Percentiles rank a stretch among this genome's conserved stretches.
Conservation (phyloP, 139 green algal genomes). For the Marvania coccoides region DNA sequence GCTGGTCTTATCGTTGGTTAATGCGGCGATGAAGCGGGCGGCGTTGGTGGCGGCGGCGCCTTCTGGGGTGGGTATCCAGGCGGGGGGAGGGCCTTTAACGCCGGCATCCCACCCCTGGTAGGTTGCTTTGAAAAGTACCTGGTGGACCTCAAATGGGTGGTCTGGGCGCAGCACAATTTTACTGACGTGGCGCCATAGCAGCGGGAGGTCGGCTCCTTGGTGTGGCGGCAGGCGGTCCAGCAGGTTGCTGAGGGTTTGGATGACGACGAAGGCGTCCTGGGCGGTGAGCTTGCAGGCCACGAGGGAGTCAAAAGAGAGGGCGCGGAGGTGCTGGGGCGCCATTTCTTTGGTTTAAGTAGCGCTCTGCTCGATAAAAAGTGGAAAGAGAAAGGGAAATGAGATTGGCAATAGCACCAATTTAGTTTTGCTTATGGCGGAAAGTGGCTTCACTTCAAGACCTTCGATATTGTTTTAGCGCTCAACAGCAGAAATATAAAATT, state of each 20-base stretch:
- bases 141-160: constrained; percentile 49
- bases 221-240: neutral
- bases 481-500: too few species aligned
- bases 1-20: neutral
- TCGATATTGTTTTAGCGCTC: too few species aligned
- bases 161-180: constrained; percentile 36
- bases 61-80: constrained; percentile 43
- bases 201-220: neutral
- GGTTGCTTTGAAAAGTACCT: constrained; percentile 24
- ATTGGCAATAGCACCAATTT: too few species aligned
- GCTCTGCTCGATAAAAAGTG: neutral
- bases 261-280: neutral
- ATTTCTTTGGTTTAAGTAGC: neutral
- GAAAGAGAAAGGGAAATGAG: too few species aligned
- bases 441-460: too few species aligned
- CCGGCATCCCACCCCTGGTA: constrained; percentile 37
- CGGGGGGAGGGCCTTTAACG: constrained; percentile 41
- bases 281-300: constrained; percentile 2
- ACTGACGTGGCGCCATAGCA: constrained; percentile 35
- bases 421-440: too few species aligned
- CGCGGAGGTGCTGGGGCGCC: neutral
- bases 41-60: constrained; percentile 39
- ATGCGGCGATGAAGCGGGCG: constrained; percentile 41
- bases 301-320: neutral
- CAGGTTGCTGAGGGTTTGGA: neutral